Evolutionary conservation across 441 rosid genomes (phyloP).

Genomic region (Pelargonium australe): DNA sequence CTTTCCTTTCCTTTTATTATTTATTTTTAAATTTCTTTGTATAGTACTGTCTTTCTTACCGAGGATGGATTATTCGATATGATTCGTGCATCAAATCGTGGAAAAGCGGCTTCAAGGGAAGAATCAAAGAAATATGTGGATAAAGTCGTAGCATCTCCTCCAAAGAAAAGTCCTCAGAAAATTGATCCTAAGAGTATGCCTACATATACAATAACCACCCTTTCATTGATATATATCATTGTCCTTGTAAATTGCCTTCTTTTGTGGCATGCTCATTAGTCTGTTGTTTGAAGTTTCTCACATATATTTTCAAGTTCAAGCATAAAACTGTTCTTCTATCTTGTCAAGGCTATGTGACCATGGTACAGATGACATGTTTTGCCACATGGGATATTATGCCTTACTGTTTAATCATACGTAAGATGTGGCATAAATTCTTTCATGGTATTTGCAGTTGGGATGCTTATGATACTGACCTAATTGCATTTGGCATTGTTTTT

Average conservation of each 20-base stretch:
- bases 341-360: not conserved
- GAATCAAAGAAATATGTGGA: constrained; percentile 35
- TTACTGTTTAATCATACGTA: not conserved
- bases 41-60: constrained; percentile 67
- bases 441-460: not conserved
- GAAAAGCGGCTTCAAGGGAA: constrained; percentile 35
- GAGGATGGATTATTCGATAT: constrained; percentile 89
- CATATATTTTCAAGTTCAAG: not conserved
- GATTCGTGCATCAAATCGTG: constrained; percentile 57
- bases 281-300: not conserved
- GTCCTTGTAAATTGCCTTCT: not conserved
- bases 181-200: constrained; percentile 48
- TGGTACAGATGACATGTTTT: not conserved
- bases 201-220: constrained; percentile 11
- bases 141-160: constrained; percentile 33
- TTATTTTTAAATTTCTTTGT: constrained; percentile 13
- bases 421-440: not conserved
- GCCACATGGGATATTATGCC: not conserved
- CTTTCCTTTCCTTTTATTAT: constrained; percentile 15
- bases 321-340: not conserved
- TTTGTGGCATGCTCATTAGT: constrained; percentile 4
- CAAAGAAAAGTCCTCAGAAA: constrained; percentile 57
- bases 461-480: not conserved
- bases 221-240: constrained; percentile 6
- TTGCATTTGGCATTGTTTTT: not conserved